Percentiles rank a stretch among this genome's conserved stretches.
phyloP scores from a whole-genome alignment of 257 asterid species.

The Solanum arcanum region DNA sequence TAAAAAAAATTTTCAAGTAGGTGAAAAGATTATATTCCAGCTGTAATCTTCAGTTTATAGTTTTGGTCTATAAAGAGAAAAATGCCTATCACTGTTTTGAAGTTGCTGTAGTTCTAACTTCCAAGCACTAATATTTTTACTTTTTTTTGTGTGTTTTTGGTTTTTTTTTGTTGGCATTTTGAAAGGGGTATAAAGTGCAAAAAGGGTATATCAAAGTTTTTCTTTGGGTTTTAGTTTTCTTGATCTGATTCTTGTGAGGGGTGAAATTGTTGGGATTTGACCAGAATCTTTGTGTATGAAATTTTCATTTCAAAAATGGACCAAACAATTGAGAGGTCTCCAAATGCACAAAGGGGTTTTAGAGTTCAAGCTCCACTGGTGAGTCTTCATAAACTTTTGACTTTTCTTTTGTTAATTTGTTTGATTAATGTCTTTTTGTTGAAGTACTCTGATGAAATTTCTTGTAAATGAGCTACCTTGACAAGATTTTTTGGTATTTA shows the following conservation, averaged over 20 bases:
- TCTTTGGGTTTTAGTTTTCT: slow-evolving; percentile 16
- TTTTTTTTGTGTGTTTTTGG: not conserved
- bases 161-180: slow-evolving; percentile 38
- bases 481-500: not conserved
- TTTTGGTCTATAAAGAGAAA: slow-evolving; percentile 10
- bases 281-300: slow-evolving; percentile 25
- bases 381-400: slow-evolving; percentile 17
- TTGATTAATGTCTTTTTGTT: not conserved
- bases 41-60: slow-evolving; percentile 51
- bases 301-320: slow-evolving; percentile 38
- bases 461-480: not conserved
- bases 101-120: slow-evolving; percentile 25
- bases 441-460: slow-evolving; percentile 1
- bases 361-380: slow-evolving; percentile 94
- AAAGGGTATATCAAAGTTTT: slow-evolving; percentile 9
- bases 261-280: not conserved
- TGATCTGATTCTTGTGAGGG: not conserved
- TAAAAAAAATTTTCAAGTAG: too few species aligned
- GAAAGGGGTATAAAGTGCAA: slow-evolving; percentile 10
- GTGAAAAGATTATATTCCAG: slow-evolving; percentile 24
- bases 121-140: slow-evolving; percentile 25
- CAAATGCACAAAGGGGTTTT: slow-evolving; percentile 62
- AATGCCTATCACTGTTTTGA: slow-evolving; percentile 22
- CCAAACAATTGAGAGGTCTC: slow-evolving; percentile 63
- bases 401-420: not conserved